These are phyloP conservation scores for Verticillium longisporum DNA, from an alignment of 2,329 filamentous ascomycete species.

Conservation along the genomic window DNA sequence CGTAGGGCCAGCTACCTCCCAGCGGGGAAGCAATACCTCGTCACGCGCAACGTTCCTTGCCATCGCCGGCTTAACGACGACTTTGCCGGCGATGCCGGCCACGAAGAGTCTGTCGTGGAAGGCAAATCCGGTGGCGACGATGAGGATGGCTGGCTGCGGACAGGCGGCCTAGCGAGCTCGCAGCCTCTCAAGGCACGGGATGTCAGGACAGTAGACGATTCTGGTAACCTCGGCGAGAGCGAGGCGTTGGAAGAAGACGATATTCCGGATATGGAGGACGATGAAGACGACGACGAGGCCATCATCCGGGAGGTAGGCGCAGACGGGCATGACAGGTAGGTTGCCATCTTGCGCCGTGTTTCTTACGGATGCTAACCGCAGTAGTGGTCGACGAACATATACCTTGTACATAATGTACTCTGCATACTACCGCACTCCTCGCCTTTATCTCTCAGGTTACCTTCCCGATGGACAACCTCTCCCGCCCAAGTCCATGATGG, in stretches of 20 bases:
- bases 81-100: conserved; percentile 81
- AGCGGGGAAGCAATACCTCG: conserved; percentile 85
- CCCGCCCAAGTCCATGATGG: conserved; percentile 83
- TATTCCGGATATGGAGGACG: conserved; percentile 97
- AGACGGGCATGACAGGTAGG: conserved; percentile 39
- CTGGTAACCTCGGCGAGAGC: conserved; percentile 74
- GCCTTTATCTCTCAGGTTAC: conserved; percentile 92
- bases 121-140: conserved; percentile 49
- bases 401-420: conserved; percentile 98
- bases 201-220: conserved; percentile 83
- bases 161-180: conserved; percentile 69
- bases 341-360: not conserved
- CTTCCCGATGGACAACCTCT: conserved; percentile 71
- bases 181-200: conserved; percentile 72
- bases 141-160: conserved; percentile 88
- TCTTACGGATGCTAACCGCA: conserved; percentile 2
- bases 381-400: conserved; percentile 81
- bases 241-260: conserved; percentile 67
- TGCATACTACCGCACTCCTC: conserved; percentile 91
- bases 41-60: conserved; percentile 92
- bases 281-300: conserved; percentile 92
- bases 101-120: conserved; percentile 78
- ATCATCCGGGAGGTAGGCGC: conserved; percentile 73
- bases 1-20: conserved; percentile 80
- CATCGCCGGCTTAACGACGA: conserved; percentile 86